Evolutionary conservation across 306 rosid species (phyloP), one percentile per base, ranked within the genome.

Genomic region (Casuarina glauca): DNA sequence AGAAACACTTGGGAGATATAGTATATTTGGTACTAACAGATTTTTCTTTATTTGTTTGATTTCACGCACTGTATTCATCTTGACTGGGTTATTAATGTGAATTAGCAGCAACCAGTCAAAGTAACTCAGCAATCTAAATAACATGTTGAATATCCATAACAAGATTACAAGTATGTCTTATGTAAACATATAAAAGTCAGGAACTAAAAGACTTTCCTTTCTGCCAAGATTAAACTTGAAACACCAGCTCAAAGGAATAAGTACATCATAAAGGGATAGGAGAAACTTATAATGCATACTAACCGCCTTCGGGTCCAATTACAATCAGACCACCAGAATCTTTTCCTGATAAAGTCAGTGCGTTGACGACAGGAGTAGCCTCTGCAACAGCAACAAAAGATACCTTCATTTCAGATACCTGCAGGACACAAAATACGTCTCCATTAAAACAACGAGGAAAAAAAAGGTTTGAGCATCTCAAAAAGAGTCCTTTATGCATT

Each of bases 291-390:
- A 19, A 53, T 32, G 78, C 39, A 75, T 49, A 88, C 88, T 80
- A 72, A 94, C 97, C 98, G 35, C 98, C 98, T 82, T 94, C 97
- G 55, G 98, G 97, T 83, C 98, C 98, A 44, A 92, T 67, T 73
- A 94, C 81, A 76, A 94, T 76, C 85, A 92, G 76, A 74, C 98
- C 97, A 66, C 87, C 72, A 43, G 86, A 70, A 80, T 89, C 88
- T 48, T 63, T 77, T 72, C 76, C 79, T 70, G 84, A 79, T 46
- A 84, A 74, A 32, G 82, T 62, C 87, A 94, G 86, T 44, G 87
- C 90, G 82, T 83, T 78, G 55, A 89, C 83, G 80, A 94, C 88
- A 39, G 97, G 93, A 69, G 83, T 68, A 45, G 90, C 97, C 81
- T 90, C 88, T 76, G 97, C 97, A 35, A 82, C 89, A 6, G 97